Percentiles rank a stretch among this genome's conserved stretches.
phyloP scores from a whole-genome alignment of 257 asterid genomes.

The Solanum dulcamara region DNA sequence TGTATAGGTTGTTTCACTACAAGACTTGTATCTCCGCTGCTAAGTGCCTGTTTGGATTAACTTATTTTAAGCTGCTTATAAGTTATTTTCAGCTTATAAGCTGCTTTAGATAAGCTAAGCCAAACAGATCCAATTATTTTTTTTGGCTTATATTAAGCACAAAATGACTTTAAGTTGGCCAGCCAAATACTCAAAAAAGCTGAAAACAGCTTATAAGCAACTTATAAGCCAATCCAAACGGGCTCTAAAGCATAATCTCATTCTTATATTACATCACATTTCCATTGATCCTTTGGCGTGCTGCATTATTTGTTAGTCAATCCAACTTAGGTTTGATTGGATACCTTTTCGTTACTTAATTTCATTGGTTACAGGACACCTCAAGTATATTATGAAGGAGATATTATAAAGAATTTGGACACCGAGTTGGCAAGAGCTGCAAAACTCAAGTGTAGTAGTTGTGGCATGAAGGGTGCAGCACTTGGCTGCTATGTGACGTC shows the following conservation, averaged over 20 bases:
- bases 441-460: constrained; percentile 77
- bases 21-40: neutral
- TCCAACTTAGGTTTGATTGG: neutral
- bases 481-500: constrained; percentile 86
- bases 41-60: too few relatives aligned
- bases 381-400: constrained; percentile 60
- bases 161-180: too few relatives aligned
- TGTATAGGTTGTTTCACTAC: neutral
- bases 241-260: neutral
- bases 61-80: too few relatives aligned
- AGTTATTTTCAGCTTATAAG: too few relatives aligned
- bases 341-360: neutral
- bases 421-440: constrained; percentile 77
- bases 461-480: constrained; percentile 92
- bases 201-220: too few relatives aligned
- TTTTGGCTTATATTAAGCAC: too few relatives aligned
- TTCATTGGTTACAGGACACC: constrained; percentile 57
- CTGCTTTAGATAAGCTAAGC: too few relatives aligned
- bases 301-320: neutral
- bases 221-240: too few relatives aligned
- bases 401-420: constrained; percentile 57
- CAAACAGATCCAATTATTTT: too few relatives aligned
- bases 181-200: too few relatives aligned
- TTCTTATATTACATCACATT: neutral
- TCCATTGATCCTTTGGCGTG: neutral